Evolutionary conservation across 2,329 filamentous ascomycete species (phyloP), one percentile per base, ranked within the genome.

Genomic region (Talaromyces sp.): DNA sequence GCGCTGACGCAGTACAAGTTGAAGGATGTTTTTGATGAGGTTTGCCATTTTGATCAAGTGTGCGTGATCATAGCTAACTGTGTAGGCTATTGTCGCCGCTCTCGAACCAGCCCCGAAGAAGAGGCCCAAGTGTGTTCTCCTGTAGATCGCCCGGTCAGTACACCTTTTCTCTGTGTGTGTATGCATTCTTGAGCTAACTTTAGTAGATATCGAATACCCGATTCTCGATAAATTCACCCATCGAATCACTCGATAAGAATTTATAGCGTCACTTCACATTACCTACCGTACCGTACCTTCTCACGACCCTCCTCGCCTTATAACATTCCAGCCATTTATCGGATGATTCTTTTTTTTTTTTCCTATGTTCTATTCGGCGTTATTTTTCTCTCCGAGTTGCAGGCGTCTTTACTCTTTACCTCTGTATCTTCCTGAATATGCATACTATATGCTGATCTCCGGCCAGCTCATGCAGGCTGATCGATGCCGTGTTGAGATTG

Each of bases 11-110:
- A 99, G 82, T 97, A 93, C 81, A 97, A 97, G 81, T 81, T 99
- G 67, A 99, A 99, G 84, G 95, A 98, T 74, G 95, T 99, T 19
- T 99, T 99, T 78, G 95, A 99, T 72, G 95, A 98, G 90, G 93
- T 96, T 84, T 22, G 3, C 8, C 25, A n/a, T 10, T 25, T 15
- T 2, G 47, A 10, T 52, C 15, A 36, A 10, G 7, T 30, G 27
- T n/a, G 25, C 9, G 33, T 30, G 42, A n/a, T 33, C 22, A n/a
- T 17, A 32, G 27, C 33, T 44, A 11, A 55, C 10, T 47, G 17
- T 19, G 9, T 65, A 96, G 93, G 93, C 93, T 30, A 98, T 98
- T 71, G 93, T 98, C 66, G 93, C 93, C 65, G 93, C 93, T 49
- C 83, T 98, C 66, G 93, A 98, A 78, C 93, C 93, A 51, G 84